Conservation (phyloP, 306 rosid species). For the Cucumis hystrix region DNA sequence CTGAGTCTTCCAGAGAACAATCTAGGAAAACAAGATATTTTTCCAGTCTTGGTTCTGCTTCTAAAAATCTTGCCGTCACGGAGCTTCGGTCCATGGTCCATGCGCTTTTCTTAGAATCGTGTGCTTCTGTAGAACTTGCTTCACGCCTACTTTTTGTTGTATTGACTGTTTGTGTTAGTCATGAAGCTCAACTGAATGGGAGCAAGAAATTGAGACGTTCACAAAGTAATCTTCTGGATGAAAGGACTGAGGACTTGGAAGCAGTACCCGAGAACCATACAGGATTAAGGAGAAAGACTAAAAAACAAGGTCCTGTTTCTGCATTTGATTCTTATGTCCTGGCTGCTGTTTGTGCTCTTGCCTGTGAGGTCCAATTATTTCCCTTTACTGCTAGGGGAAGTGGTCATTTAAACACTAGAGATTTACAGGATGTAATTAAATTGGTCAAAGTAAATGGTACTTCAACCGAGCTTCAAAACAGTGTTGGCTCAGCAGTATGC, state of each 20-base stretch:
- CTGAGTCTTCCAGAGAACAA: constrained; percentile 55
- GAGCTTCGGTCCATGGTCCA: constrained; percentile 98
- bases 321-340: constrained; percentile 96
- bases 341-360: constrained; percentile 93
- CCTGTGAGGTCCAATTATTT: constrained; percentile 89
- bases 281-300: constrained; percentile 37
- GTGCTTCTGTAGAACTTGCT: constrained; percentile 89
- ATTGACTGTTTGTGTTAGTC: constrained; percentile 89
- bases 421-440: constrained; percentile 28
- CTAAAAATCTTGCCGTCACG: constrained; percentile 90
- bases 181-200: constrained; percentile 72
- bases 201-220: constrained; percentile 65
- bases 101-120: constrained; percentile 89
- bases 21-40: constrained; percentile 65
- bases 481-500: constrained; percentile 64
- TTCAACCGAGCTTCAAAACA: constrained; percentile 38
- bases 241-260: constrained; percentile 35
- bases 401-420: constrained; percentile 33
- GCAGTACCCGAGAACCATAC: constrained; percentile 37
- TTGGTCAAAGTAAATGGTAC: constrained; percentile 48
- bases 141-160: constrained; percentile 92
- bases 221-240: constrained; percentile 36
- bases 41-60: constrained; percentile 56
- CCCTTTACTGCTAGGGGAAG: constrained; percentile 52
- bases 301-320: constrained; percentile 84